Percentiles rank a stretch among this genome's conserved stretches.
These are phyloP conservation scores for Monosporascus sp. DNA, from an alignment of 2,329 filamentous ascomycete genomes.

Conservation along the genomic window DNA sequence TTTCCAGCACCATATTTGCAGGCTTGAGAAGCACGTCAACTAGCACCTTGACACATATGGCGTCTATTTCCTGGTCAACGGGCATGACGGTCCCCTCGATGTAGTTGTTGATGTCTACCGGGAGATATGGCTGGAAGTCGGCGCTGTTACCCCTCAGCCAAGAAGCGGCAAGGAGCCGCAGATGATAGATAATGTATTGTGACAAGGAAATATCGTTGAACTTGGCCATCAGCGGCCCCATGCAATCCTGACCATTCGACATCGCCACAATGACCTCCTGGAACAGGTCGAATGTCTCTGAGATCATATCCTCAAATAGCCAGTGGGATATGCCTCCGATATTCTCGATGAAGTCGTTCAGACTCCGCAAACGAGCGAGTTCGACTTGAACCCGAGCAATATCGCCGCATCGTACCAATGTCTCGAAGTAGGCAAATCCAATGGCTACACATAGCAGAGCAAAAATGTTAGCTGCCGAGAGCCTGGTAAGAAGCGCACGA, in stretches of 20 bases:
- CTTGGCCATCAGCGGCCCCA: constrained; percentile 48
- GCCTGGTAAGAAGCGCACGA: neutral
- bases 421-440: constrained; percentile 90
- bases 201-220: constrained; percentile 71
- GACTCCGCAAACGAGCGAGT: constrained; percentile 61
- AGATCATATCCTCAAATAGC: constrained; percentile 77
- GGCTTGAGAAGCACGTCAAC: constrained; percentile 75
- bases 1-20: constrained; percentile 73
- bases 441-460: constrained; percentile 55
- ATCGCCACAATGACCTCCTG: constrained; percentile 56
- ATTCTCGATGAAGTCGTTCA: constrained; percentile 64
- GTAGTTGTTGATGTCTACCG: constrained; percentile 51
- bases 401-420: constrained; percentile 64
- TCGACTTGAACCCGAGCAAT: constrained; percentile 63
- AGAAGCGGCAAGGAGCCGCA: constrained; percentile 73
- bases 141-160: constrained; percentile 73
- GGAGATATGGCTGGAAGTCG: constrained; percentile 68
- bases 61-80: constrained; percentile 78
- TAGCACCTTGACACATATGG: constrained; percentile 75
- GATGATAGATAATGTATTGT: constrained; percentile 78
- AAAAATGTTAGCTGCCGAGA: constrained; percentile 7
- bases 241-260: constrained; percentile 51
- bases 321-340: constrained; percentile 66
- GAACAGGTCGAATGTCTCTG: constrained; percentile 66
- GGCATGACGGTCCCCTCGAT: constrained; percentile 67